These are phyloP conservation scores for Chlorella sorokiniana DNA, from an alignment of 139 green algal species.

Conservation along the genomic window DNA sequence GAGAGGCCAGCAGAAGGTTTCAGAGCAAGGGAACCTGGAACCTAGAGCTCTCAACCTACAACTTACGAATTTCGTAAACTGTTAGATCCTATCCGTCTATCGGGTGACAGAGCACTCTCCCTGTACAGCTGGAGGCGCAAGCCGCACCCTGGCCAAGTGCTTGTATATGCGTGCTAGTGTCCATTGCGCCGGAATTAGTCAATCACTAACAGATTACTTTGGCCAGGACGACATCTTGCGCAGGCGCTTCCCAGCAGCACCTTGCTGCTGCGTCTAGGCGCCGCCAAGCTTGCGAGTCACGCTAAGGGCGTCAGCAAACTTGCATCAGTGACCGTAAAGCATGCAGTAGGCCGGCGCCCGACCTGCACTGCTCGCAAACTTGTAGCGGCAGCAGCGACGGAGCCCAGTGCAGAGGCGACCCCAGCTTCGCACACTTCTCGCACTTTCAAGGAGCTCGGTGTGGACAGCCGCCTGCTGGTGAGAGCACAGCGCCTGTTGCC, in stretches of 20 bases:
- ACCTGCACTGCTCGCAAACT: not conserved
- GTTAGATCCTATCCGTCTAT: too few species aligned
- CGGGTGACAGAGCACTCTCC: too few species aligned
- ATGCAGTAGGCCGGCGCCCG: not conserved
- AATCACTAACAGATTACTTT: not conserved
- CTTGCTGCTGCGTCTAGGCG: constrained; percentile 6
- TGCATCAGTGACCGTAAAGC: not conserved
- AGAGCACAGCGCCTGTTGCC: not conserved
- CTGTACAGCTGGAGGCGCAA: too few species aligned
- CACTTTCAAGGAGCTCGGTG: constrained; percentile 27
- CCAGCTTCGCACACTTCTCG: not conserved
- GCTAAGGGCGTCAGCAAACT: not conserved
- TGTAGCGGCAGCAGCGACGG: not conserved
- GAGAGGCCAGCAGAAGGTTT: too few species aligned
- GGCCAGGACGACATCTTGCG: not conserved
- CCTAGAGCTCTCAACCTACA: too few species aligned
- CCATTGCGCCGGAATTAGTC: too few species aligned
- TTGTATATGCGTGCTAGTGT: too few species aligned
- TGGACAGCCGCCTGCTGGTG: constrained; percentile 40
- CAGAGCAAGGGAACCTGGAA: too few species aligned
- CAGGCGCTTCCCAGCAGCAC: not conserved
- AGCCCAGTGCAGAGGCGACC: not conserved
- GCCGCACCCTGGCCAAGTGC: too few species aligned
- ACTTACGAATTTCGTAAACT: too few species aligned
- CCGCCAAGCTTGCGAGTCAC: not conserved